Evolutionary conservation across 2,329 filamentous ascomycete genomes (phyloP).

Genomic region (Chaetomium sp.): DNA sequence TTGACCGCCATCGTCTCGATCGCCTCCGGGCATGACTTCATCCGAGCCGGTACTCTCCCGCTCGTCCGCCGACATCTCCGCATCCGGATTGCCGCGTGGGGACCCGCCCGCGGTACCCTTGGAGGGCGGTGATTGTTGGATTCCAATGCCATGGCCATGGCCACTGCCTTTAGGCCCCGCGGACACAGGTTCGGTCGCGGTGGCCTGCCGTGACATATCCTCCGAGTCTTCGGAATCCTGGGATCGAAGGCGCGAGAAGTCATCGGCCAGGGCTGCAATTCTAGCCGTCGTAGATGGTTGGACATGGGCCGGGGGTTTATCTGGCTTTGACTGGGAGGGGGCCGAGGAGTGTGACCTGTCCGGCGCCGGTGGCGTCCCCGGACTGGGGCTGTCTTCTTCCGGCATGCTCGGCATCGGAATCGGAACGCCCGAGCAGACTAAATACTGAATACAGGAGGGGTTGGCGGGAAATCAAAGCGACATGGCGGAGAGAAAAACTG

Average conservation of each 20-base stretch:
- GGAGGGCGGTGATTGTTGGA: not conserved
- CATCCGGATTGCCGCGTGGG: not conserved
- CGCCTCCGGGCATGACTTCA: slow-evolving; percentile 8
- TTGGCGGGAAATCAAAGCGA: not conserved
- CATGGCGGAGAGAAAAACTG: not conserved
- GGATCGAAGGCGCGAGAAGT: not conserved
- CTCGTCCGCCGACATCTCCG: slow-evolving; percentile 1
- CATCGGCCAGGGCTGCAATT: not conserved
- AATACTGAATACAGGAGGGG: not conserved
- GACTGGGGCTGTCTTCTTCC: too few relatives aligned
- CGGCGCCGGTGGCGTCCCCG: not conserved
- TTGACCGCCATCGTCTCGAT: not conserved
- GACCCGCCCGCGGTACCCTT: not conserved
- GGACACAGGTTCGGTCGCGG: not conserved
- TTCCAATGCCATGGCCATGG: not conserved
- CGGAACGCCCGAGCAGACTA: not conserved
- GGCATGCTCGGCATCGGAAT: not conserved
- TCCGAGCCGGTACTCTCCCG: slow-evolving; percentile 16
- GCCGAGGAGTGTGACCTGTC: not conserved
- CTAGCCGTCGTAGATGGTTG: not conserved
- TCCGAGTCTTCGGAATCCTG: not conserved
- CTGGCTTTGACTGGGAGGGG: not conserved
- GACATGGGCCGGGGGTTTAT: not conserved
- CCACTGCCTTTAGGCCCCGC: not conserved
- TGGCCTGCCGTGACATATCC: not conserved